Base-by-base conservation (phyloP, 345 rosid species). In the Salix purpurea region DNA sequence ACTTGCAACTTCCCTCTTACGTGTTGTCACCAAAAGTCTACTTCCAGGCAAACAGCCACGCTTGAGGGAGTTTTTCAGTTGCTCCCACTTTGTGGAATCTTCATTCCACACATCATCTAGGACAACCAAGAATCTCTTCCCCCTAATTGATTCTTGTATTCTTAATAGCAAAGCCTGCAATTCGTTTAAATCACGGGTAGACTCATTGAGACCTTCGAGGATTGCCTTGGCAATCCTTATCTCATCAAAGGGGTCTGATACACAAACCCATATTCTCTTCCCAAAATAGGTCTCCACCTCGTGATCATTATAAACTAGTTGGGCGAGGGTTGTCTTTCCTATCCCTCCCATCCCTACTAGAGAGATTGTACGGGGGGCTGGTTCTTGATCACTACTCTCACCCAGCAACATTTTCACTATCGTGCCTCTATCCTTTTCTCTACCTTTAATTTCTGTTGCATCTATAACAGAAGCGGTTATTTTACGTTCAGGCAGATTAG, bases 181-280 rank as follows among this genome's bases (percentile, higher is more conserved):
- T 37, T 23, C 4, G 4, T 0, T 26, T 8, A 40, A 1, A 4
- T 37, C 0, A 30, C 23, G 26, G 34, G 58, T 2, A 5, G 4
- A 1, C 16, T 0, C 60, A 6, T 0, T 2, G 21, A 78, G 24
- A 37, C 24, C 66, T 23, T 28, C 73, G 19, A 78, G 67, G 23
- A 78, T 65, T 32, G 58, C 72, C 13, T 39, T 39, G 2, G 72
- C 67, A 52, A 78, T 21, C 21, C 19, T 78, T 0, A 4, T 65
- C 66, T 65, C 34, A 11, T 78, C 76, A 28, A 78, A 72, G 26
- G 76, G 66, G 8, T 72, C 34, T 6, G 80, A 77, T 14, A 72
- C 76, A 62, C 81, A 72, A 4, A 78, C 76, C 81, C 81, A 78
- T 2, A 78, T 67, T 11, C 65, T 72, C 42, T 52, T 40, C 0